phyloP scores from a whole-genome alignment of 371 early-diverging fungal species.

The Rhizopus microsporus region DNA sequence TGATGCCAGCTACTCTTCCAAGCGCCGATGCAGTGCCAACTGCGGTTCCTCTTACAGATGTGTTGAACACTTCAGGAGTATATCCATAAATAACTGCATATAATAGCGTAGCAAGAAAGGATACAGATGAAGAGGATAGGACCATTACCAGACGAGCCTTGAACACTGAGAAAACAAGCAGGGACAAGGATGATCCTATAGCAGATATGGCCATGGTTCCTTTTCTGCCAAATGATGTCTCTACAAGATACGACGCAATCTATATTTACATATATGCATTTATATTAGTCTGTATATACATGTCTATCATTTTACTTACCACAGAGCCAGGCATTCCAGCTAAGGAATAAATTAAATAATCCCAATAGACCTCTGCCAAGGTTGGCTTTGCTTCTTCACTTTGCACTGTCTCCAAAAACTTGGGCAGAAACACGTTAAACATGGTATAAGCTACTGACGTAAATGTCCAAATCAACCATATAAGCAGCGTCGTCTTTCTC shows the following conservation, averaged over 20 bases:
- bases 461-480: constrained; percentile 82
- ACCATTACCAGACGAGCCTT: constrained; percentile 57
- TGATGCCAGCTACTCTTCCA: constrained; percentile 75
- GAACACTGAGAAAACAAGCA: constrained; percentile 67
- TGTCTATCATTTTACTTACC: constrained; percentile 30
- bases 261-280: constrained; percentile 12
- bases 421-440: constrained; percentile 83
- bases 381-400: constrained; percentile 39
- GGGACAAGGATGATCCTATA: constrained; percentile 64
- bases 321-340: constrained; percentile 85
- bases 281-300: neutral
- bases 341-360: constrained; percentile 74
- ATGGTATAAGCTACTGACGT: constrained; percentile 82
- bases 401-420: constrained; percentile 66
- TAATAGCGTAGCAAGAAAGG: constrained; percentile 73
- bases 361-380: constrained; percentile 68
- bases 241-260: constrained; percentile 75
- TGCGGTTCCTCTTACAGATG: constrained; percentile 78
- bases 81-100: constrained; percentile 87
- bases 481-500: constrained; percentile 64
- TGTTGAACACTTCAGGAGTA: constrained; percentile 88
- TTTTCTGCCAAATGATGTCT: constrained; percentile 75
- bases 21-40: constrained; percentile 80
- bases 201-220: constrained; percentile 83
- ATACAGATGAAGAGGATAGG: constrained; percentile 65